phyloP scores from a whole-genome alignment of 768 basidiomycete species.

The Termitomyces titanicus region DNA sequence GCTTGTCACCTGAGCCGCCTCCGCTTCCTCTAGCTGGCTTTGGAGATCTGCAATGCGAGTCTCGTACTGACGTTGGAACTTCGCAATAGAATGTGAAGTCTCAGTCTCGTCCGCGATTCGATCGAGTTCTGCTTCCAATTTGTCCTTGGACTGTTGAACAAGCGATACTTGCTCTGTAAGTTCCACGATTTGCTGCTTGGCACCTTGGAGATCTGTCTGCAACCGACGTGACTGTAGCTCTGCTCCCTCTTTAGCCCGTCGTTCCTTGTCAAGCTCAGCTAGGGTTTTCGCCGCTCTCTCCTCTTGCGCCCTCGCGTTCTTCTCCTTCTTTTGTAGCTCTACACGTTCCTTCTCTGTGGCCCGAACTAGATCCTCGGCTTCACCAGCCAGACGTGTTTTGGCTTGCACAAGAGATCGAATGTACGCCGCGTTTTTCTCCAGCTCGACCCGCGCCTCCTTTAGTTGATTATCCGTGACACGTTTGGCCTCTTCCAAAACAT shows the following conservation, averaged over 20 bases:
- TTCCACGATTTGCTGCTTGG: slow-evolving; percentile 54
- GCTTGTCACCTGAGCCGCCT: slow-evolving; percentile 44
- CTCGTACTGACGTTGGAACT: slow-evolving; percentile 63
- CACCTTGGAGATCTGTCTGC: slow-evolving; percentile 55
- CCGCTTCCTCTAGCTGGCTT: slow-evolving; percentile 53
- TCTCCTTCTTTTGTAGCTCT: slow-evolving; percentile 67
- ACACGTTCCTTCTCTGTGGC: slow-evolving; percentile 70
- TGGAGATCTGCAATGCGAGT: slow-evolving; percentile 60
- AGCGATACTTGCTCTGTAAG: slow-evolving; percentile 48
- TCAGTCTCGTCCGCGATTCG: slow-evolving; percentile 61
- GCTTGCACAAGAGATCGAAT: slow-evolving; percentile 88
- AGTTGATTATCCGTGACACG: slow-evolving; percentile 91
- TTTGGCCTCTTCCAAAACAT: slow-evolving; percentile 95
- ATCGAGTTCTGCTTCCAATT: slow-evolving; percentile 64
- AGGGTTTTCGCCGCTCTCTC: slow-evolving; percentile 54
- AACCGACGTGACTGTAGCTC: slow-evolving; percentile 59
- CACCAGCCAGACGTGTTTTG: slow-evolving; percentile 66
- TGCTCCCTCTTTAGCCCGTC: slow-evolving; percentile 58
- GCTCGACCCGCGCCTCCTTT: slow-evolving; percentile 72
- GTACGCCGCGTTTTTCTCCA: slow-evolving; percentile 68
- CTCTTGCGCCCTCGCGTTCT: slow-evolving; percentile 57
- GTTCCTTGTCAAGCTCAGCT: slow-evolving; percentile 64
- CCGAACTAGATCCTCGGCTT: slow-evolving; percentile 78
- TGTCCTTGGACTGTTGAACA: slow-evolving; percentile 59
- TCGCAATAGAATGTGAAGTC: slow-evolving; percentile 48